Percentiles rank a stretch among this genome's conserved stretches.
phyloP scores from a whole-genome alignment of 495 filamentous ascomycete genomes.

The Stereocaulon alpinum region DNA sequence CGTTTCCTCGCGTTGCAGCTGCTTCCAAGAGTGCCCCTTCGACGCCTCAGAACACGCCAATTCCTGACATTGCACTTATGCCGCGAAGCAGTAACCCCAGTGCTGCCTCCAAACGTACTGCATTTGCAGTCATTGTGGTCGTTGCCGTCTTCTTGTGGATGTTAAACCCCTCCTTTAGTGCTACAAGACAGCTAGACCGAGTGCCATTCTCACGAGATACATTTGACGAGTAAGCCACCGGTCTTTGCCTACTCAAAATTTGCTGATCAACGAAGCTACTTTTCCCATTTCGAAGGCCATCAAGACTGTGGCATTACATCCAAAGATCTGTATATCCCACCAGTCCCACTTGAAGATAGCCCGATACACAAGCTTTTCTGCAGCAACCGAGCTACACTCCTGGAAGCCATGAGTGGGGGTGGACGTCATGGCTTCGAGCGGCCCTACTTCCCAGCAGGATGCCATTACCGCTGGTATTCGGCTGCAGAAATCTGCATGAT shows the following conservation, averaged over 20 bases:
- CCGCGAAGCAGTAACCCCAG: constrained; percentile 3
- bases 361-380: constrained; percentile 27
- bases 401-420: constrained; percentile 38
- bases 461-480: constrained; percentile 39
- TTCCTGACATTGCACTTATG: constrained; percentile 11
- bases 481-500: constrained; percentile 39
- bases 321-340: constrained; percentile 33
- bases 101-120: constrained; percentile 8
- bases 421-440: constrained; percentile 39
- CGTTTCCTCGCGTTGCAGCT: constrained; percentile 13
- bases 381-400: constrained; percentile 29
- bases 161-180: neutral
- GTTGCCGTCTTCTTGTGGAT: constrained; percentile 15
- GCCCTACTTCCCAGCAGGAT: constrained; percentile 32
- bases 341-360: constrained; percentile 14
- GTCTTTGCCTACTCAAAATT: neutral
- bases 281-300: constrained; percentile 35
- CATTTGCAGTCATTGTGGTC: constrained; percentile 9
- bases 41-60: constrained; percentile 10
- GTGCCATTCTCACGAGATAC: constrained; percentile 16
- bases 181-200: constrained; percentile 15
- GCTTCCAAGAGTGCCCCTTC: constrained; percentile 19
- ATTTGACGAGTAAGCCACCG: constrained; percentile 20
- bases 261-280: constrained; percentile 28
- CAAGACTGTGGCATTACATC: constrained; percentile 38